Evolutionary conservation across 805 yeast species (phyloP), one percentile per base, ranked within the genome.

Genomic region (Yamadazyma olivae): DNA sequence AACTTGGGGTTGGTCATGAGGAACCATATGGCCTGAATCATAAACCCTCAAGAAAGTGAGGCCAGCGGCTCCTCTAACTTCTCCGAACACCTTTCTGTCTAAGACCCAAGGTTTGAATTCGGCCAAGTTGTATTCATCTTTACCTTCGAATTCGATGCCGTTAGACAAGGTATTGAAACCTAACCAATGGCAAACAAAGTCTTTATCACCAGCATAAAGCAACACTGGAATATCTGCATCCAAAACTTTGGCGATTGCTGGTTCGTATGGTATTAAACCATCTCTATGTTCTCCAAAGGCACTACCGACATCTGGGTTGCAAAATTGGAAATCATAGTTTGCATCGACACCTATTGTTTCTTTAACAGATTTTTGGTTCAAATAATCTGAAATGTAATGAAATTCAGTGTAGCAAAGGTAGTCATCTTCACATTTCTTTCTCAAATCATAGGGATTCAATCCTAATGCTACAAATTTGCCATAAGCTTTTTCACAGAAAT

Each of bases 191-290:
- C 95, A 88, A 50, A 87, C 85, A 59, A 74, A 87, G 60, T 88
- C 96, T 61, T 87, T 85, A 58, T 88, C 95, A 50, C 96, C 96
- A n/a, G 95, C 95, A 49, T 87, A 88, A 43, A 75, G 75, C 53
- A 88, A 72, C 2, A 87, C 89, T 7, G 95, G 95, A 26, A 86
- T 52, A 17, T 76, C 82, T 38, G 69, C 59, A 49, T 67, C 68
- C 38, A 67, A 45, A 53, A 71, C 39, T 46, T 59, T 57, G 5
- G 57, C 55, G 14, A 65, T 74, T 34, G 75, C 78, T 45, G 68
- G 71, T 54, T 86, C 90, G 71, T 65, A 76, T 6, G 85, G 83
- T 45, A 63, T 70, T 67, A 67, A 61, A 66, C 75, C 71, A 58
- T 81, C 88, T 29, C 83, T 83, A 12, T 72, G 66, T 49, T 16